phyloP scores from a whole-genome alignment of 129 eudicot species.

The Tanacetum coccineum region DNA sequence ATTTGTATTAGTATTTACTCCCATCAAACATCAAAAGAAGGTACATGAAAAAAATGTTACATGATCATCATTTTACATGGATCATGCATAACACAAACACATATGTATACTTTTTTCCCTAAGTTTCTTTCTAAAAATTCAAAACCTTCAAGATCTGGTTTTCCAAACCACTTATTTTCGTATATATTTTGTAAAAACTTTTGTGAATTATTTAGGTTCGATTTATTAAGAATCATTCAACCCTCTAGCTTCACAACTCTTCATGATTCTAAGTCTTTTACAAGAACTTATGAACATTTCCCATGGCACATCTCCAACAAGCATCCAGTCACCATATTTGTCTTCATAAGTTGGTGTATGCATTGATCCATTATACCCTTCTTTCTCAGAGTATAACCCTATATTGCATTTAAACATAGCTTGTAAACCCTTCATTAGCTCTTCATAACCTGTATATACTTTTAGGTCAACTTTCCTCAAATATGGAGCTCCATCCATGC shows the following conservation, averaged over 20 bases:
- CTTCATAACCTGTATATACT: constrained; percentile 58
- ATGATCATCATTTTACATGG: constrained; percentile 24
- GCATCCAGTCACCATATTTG: constrained; percentile 95
- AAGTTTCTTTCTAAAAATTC: constrained; percentile 26
- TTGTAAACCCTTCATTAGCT: constrained; percentile 59
- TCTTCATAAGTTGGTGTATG: constrained; percentile 86
- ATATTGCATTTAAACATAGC: constrained; percentile 74
- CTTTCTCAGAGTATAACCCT: constrained; percentile 63
- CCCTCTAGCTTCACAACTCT: constrained; percentile 78
- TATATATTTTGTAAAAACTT: not conserved
- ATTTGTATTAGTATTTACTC: constrained; percentile 28
- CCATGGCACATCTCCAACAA: constrained; percentile 95
- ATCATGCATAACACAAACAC: constrained; percentile 23
- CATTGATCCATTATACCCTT: constrained; percentile 74
- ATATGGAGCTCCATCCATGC: constrained; percentile 97
- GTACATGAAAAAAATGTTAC: constrained; percentile 19
- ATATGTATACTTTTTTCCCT: constrained; percentile 18
- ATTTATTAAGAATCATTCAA: constrained; percentile 42
- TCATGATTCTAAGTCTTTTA: constrained; percentile 78
- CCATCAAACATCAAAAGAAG: constrained; percentile 20
- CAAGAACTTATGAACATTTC: constrained; percentile 76
- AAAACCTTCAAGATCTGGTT: constrained; percentile 24
- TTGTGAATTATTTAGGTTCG: not conserved
- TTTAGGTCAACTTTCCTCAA: constrained; percentile 78
- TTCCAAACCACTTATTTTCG: constrained; percentile 5